Evolutionary conservation across 2,329 filamentous ascomycete species (phyloP), one percentile per base, ranked within the genome.

Genomic region (Pyrenophora teres): DNA sequence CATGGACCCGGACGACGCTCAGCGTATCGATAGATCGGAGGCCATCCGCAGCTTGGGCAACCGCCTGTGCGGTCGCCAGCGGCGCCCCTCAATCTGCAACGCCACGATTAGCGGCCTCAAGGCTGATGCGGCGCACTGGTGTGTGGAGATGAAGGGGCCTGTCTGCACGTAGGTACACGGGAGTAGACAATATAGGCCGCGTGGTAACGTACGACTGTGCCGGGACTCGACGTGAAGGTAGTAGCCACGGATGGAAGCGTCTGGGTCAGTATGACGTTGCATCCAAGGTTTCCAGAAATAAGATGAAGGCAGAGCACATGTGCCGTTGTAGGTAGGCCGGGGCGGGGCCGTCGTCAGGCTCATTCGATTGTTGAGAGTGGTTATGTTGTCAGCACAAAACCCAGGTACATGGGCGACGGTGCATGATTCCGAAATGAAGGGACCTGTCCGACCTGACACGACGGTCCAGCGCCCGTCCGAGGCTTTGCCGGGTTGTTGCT

Each of bases 381-480:
- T 59, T 69, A 66, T 60, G 63, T 59, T 67, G 67, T 70, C 68
- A 69, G 66, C 67, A 60, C 54, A 62, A 57, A 62, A 63, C 65
- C 67, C 69, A 66, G 59, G 54, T 59, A 62, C 46, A 62, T 67
- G 71, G 69, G 61, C 62, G 67, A 73, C 71, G 62, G 64, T 72
- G 68, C 68, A 71, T 64, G 53, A 41, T 64, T 60, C 71, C 69
- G 70, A 74, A 74, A 74, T 74, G 68, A 71, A 72, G 68, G 70
- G 67, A 59, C 55, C 62, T 68, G 70, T 72, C 60, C 63, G 46
- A 65, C 69, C 61, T 69, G 58, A 53, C 57, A 61, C 60, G 45
- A 48, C 53, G 49, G 48, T 41, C 46, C 37, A 52, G 48, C 45
- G 56, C 15, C 51, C 43, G 48, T 54, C 52, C 57, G 48, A 57